Evolutionary conservation across 1,284 basidiomycete genomes (phyloP).

Genomic region (Takashimella koratensis): DNA sequence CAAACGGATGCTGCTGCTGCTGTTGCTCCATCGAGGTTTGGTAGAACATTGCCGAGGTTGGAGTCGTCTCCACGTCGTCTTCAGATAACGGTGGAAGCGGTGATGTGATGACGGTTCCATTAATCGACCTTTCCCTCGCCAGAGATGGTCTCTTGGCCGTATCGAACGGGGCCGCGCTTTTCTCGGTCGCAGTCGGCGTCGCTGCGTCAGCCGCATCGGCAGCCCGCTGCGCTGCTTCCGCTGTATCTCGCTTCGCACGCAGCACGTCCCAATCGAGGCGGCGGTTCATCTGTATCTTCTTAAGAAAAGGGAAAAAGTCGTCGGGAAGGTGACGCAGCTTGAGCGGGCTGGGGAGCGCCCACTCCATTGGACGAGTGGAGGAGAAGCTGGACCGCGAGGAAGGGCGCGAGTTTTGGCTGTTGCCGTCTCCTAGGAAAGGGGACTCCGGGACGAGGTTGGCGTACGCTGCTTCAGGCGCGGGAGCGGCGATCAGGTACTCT

Average conservation of each 20-base stretch:
- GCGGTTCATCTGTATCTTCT: slow-evolving; percentile 20
- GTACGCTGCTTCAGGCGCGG: slow-evolving; percentile 38
- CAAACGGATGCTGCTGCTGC: neutral
- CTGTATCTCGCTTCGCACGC: neutral
- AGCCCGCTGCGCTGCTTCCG: neutral
- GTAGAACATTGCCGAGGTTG: neutral
- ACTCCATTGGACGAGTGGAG: slow-evolving; percentile 38
- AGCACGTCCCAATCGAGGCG: neutral
- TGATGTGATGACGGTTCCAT: neutral
- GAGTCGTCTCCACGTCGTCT: neutral
- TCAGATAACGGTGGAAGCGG: neutral
- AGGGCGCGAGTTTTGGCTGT: slow-evolving; percentile 19
- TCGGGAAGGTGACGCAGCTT: slow-evolving; percentile 33
- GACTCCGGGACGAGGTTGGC: slow-evolving; percentile 23
- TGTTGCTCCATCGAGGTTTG: neutral
- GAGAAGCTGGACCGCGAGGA: slow-evolving; percentile 38
- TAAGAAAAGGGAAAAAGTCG: slow-evolving; percentile 46
- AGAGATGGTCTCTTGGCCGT: too few species aligned
- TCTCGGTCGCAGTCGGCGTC: neutral
- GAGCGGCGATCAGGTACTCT: slow-evolving; percentile 65
- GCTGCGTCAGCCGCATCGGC: neutral
- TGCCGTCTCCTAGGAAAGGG: slow-evolving; percentile 27
- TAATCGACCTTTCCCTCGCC: neutral
- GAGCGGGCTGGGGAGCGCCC: slow-evolving; percentile 16
- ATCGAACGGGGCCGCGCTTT: neutral